Evolutionary conservation across 2,329 filamentous ascomycete genomes (phyloP), one percentile per base, ranked within the genome.

Genomic region (Epichloe sylvatica): DNA sequence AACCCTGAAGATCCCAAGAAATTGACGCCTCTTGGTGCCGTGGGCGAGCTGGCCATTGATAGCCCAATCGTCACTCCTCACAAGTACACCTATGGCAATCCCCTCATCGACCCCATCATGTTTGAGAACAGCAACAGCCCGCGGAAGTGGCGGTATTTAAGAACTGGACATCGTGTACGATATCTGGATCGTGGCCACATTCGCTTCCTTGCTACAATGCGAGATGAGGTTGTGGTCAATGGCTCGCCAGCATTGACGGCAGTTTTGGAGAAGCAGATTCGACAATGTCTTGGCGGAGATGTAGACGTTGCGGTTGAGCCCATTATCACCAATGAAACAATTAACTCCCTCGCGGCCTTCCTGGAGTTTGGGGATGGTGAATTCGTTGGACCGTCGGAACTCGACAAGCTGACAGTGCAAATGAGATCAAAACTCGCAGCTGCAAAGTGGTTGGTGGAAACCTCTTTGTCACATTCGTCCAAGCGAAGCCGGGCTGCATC

Each of bases 1-100:
- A 74, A 73, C 45, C 69, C 71, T 0, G 69, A 76, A 3, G 70
- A 78, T 48, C 67, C 68, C 33, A 69, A 69, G 53, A 70, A 68
- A 35, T 66, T 76, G 37, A 69, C 76, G 64, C 76, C 75, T 0
- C 61, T 76, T 12, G 78, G 78, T 1, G 69, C 73, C 0, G 64
- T 77, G 1, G 77, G 77, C 0, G 79, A 83, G 57, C 64, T 83
- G 2, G 69, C 81, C 3, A 73, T 83, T 35, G 77, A 81, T 55
- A 77, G 78, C 0, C 63, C 64, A 1, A 49, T 59, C 4, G 49
- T 65, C 12, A 65, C 63, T 0, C 64, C 64, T 2, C 66, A 69
- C 52, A 62, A 62, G 4, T 66, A 70, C 41, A 50, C 60, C 0
- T 57, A 59, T 0, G 64, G 64, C 4, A 54, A 54, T 8, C 54